Base-by-base conservation (phyloP, 2,329 filamentous ascomycete genomes). In the Pseudogymnoascus destructans region DNA sequence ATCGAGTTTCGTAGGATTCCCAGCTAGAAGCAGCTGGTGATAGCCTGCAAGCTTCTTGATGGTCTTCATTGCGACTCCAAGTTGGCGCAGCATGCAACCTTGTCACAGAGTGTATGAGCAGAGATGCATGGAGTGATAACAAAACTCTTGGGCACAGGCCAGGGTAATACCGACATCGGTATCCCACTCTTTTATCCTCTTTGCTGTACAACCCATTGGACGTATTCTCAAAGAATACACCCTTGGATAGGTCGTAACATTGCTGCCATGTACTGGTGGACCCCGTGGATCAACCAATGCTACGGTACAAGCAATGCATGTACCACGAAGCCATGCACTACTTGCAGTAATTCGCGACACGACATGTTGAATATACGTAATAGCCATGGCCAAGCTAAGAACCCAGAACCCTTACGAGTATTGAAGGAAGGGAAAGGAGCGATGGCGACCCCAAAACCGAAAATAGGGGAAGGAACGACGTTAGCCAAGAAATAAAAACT, bases 1-100 rank as follows among this genome's bases (percentile, higher is more conserved):
- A 60, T 71, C 70, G 36, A 62, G 38, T 54, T 63, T 66, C 11
- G 71, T 69, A 21, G 71, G 71, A 25, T 66, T 69, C n/a, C 65
- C 70, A 33, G 71, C 70, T 59, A 73, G 58, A 42, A 73, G 65
- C 23, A 73, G 65, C 57, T 66, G 64, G 59, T 68, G 69, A 55
- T 69, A 73, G 57, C 65, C 67, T 58, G 65, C 64, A 38, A 73
- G 64, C 30, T 70, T 70, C 23, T 66, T 59, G 40, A 66, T 59
- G 56, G 69, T 58, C 62, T 64, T 66, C 65, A 70, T 70, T 46
- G 38, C 32, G 36, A 13, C 55, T 59, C 17, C 17, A 35, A 23
- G 19, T 30, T 57, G 58, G 40, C 5, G 35, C 33, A n/a, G 17
- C 30, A 25, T 13, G 2, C 57, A 25, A 21, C 30, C 55, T 57